Evolutionary conservation across 148 eudicot species (phyloP).

Genomic region (Pouteria glomerata): DNA sequence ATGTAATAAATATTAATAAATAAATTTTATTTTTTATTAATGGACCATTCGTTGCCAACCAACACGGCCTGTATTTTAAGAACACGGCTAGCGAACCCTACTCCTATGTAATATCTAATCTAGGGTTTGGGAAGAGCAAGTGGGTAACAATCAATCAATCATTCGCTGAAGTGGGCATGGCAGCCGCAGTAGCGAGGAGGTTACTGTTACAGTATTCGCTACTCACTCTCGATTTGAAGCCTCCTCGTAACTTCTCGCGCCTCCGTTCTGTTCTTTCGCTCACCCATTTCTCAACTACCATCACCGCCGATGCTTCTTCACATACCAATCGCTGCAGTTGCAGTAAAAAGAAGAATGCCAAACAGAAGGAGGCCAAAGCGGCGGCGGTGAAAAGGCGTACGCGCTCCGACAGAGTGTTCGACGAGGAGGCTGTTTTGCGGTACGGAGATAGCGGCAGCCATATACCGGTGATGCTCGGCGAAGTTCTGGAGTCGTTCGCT

Average conservation of each 20-base stretch:
- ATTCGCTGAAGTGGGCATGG: too few relatives aligned
- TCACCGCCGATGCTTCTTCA: background rate
- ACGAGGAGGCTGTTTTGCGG: conserved; percentile 39
- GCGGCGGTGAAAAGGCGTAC: conserved; percentile 59
- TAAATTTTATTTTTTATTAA: too few relatives aligned
- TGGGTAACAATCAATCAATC: too few relatives aligned
- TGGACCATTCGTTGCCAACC: too few relatives aligned
- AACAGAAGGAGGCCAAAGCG: background rate
- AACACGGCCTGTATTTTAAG: too few relatives aligned
- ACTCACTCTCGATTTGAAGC: background rate
- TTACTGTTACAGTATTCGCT: background rate
- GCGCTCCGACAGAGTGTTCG: conserved; percentile 64
- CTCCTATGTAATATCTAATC: too few relatives aligned
- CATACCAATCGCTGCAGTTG: background rate
- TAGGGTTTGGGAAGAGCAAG: too few relatives aligned
- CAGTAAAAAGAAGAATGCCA: conserved; percentile 3
- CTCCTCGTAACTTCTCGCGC: background rate
- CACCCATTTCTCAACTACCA: background rate
- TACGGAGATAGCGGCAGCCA: conserved; percentile 56
- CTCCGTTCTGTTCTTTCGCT: background rate
- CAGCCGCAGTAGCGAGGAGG: conserved; percentile 1
- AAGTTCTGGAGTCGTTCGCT: conserved; percentile 74
- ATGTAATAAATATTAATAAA: too few relatives aligned
- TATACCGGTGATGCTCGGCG: conserved; percentile 88
- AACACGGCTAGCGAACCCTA: too few relatives aligned